Evolutionary conservation across 176 grass and related monocot species (phyloP).

Genomic region (Otatea glauca): DNA sequence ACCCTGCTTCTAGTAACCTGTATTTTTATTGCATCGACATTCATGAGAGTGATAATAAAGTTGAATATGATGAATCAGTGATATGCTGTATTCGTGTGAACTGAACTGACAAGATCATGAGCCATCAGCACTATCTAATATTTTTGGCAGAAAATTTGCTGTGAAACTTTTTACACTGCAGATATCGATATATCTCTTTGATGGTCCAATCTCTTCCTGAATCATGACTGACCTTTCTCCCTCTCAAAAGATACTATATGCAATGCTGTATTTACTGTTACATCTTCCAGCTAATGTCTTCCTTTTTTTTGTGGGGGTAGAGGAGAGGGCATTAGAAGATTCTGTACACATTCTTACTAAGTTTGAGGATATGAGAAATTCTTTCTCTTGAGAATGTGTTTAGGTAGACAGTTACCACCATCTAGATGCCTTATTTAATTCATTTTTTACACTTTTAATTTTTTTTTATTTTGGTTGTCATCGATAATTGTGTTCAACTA

Average conservation of each 20-base stretch:
- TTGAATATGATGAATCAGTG: slow-evolving; percentile 18
- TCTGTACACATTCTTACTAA: slow-evolving; percentile 80
- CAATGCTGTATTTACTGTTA: slow-evolving; percentile 18
- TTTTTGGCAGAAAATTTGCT: slow-evolving; percentile 17
- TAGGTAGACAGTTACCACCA: slow-evolving; percentile 54
- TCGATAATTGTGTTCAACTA: slow-evolving; percentile 10
- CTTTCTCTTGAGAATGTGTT: slow-evolving; percentile 71
- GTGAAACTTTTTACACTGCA: slow-evolving; percentile 13
- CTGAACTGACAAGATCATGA: slow-evolving; percentile 10
- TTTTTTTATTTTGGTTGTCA: slow-evolving; percentile 28
- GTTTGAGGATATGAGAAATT: slow-evolving; percentile 72
- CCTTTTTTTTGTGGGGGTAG: slow-evolving; percentile 62
- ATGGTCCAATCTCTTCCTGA: slow-evolving; percentile 14
- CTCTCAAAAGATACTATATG: not conserved
- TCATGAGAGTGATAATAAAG: slow-evolving; percentile 5
- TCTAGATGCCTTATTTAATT: slow-evolving; percentile 29
- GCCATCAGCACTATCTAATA: not conserved
- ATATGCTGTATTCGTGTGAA: slow-evolving; percentile 13
- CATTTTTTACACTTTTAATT: not conserved
- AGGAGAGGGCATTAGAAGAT: slow-evolving; percentile 89
- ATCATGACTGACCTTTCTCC: slow-evolving; percentile 24
- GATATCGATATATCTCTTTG: slow-evolving; percentile 24
- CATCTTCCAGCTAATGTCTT: slow-evolving; percentile 32
- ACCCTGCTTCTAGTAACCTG: too few relatives aligned
- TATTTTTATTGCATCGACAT: not conserved